A percentile compares a stretch with the other conserved stretches of the same genome.
These are phyloP conservation scores for Phytophthora vignae DNA, from an alignment of 352 stramenopile species.

Conservation along the genomic window DNA sequence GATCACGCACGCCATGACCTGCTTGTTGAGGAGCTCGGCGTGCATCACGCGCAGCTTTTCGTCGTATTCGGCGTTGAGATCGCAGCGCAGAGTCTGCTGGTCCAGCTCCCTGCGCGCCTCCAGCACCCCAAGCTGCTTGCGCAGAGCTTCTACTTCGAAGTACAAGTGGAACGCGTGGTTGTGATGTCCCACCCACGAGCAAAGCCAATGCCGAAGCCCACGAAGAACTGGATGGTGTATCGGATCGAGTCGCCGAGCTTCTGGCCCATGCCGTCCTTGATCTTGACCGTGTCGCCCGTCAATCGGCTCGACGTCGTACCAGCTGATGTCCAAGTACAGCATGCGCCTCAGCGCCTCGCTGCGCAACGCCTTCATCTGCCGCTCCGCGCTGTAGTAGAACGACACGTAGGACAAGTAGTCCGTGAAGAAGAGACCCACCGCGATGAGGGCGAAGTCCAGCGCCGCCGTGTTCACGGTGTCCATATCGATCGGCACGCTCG, in stretches of 20 bases:
- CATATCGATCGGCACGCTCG: background rate
- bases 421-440: background rate
- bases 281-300: background rate
- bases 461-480: too few species aligned
- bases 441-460: background rate
- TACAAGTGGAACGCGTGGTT: slow-evolving; percentile 46
- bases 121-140: slow-evolving; percentile 37
- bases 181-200: background rate
- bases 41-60: slow-evolving; percentile 63
- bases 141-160: slow-evolving; percentile 47
- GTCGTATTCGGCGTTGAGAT: slow-evolving; percentile 66
- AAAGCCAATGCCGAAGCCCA: background rate
- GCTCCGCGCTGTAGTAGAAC: background rate
- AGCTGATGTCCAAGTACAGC: too few species aligned
- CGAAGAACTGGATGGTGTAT: background rate
- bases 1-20: slow-evolving; percentile 15
- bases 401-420: background rate
- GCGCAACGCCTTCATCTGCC: background rate
- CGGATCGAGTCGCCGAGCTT: background rate
- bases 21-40: slow-evolving; percentile 55
- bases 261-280: background rate
- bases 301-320: background rate
- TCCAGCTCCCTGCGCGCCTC: slow-evolving; percentile 47
- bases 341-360: background rate
- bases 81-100: slow-evolving; percentile 47